Evolutionary conservation across 2,329 filamentous ascomycete genomes (phyloP).

Genomic region (Basipetospora chlamydospora): DNA sequence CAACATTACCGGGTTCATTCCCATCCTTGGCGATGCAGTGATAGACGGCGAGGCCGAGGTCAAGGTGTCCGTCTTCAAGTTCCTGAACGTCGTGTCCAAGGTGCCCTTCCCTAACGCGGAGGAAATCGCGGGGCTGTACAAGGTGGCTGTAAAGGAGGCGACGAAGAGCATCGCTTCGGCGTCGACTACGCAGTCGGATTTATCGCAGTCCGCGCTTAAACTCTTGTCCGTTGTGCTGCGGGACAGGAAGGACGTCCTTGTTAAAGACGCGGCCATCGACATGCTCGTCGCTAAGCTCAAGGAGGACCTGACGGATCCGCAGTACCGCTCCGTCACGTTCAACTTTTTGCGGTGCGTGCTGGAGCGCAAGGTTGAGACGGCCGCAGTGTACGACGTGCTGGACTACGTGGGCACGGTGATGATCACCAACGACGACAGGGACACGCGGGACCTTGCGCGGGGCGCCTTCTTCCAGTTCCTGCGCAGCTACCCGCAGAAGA

Average conservation of each 20-base stretch:
- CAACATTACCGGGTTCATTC: conserved; percentile 76
- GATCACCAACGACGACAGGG: conserved; percentile 87
- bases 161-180: conserved; percentile 66
- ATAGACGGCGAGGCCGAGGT: conserved; percentile 82
- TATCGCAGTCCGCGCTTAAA: conserved; percentile 79
- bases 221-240: conserved; percentile 73
- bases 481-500: conserved; percentile 85
- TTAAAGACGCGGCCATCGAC: conserved; percentile 72
- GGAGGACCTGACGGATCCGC: conserved; percentile 81
- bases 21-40: conserved; percentile 76
- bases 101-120: conserved; percentile 65
- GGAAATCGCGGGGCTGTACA: conserved; percentile 46
- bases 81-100: conserved; percentile 75
- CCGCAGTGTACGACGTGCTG: conserved; percentile 78
- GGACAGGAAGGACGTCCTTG: conserved; percentile 58
- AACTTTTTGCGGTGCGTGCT: conserved; percentile 84
- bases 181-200: conserved; percentile 64
- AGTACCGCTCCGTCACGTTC: conserved; percentile 85
- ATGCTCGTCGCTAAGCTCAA: conserved; percentile 70
- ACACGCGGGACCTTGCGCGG: conserved; percentile 73
- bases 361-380: conserved; percentile 70
- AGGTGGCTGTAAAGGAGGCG: conserved; percentile 74
- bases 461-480: conserved; percentile 91
- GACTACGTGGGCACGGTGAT: conserved; percentile 84
- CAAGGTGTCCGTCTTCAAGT: conserved; percentile 70